A percentile compares a stretch with the other conserved stretches of the same genome.
phyloP scores from a whole-genome alignment of 768 basidiomycete genomes.

The Suillus placidus region DNA sequence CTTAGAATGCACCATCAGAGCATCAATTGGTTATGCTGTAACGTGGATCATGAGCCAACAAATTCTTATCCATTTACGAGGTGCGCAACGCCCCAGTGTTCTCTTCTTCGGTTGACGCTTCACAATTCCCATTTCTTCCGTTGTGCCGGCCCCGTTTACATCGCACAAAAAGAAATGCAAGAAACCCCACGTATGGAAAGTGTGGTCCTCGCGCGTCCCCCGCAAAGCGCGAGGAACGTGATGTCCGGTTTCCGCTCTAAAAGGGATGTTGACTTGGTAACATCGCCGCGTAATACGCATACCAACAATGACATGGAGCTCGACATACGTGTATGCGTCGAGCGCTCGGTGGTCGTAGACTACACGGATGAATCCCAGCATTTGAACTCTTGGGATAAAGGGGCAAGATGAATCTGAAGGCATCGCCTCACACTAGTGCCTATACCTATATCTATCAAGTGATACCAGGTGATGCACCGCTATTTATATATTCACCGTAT shows the following conservation, averaged over 20 bases:
- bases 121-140: not conserved
- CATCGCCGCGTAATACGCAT: conserved; percentile 1
- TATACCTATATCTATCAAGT: not conserved
- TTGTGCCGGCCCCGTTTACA: not conserved
- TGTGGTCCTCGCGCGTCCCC: conserved; percentile 25
- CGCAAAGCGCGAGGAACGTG: conserved; percentile 19
- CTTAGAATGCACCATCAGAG: conserved; percentile 20
- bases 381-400: conserved; percentile 19
- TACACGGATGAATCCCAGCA: conserved; percentile 12
- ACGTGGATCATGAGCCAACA: conserved; percentile 67
- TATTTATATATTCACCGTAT: not conserved
- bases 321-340: conserved; percentile 35
- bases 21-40: conserved; percentile 43
- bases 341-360: conserved; percentile 32
- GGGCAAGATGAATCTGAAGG: conserved; percentile 11
- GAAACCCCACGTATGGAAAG: conserved; percentile 29
- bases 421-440: not conserved
- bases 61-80: conserved; percentile 58
- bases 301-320: conserved; percentile 24
- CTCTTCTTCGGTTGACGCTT: not conserved
- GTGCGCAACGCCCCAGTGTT: conserved; percentile 30
- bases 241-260: conserved; percentile 27
- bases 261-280: conserved; percentile 26
- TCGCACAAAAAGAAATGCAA: conserved; percentile 24
- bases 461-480: not conserved